phyloP scores from a whole-genome alignment of 805 yeast species.

The Cyberlindnera saturnus region DNA sequence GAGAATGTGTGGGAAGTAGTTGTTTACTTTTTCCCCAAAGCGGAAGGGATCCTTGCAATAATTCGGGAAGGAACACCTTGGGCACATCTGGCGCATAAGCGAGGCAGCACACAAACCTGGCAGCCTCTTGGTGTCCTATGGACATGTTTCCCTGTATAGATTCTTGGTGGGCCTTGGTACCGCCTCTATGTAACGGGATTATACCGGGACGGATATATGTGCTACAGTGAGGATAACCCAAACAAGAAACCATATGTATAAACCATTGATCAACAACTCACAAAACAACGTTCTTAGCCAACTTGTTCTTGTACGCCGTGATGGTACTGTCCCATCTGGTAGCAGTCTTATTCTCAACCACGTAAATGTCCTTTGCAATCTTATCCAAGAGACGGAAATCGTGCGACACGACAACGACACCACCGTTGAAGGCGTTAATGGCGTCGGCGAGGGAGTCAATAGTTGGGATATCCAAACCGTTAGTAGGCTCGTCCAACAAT shows the following conservation, averaged over 20 bases:
- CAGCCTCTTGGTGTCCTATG: too few relatives aligned
- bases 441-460: conserved; percentile 98
- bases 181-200: too few relatives aligned
- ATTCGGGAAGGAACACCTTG: too few relatives aligned
- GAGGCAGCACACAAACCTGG: too few relatives aligned
- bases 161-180: too few relatives aligned
- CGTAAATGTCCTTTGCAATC: conserved; percentile 95
- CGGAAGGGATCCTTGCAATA: too few relatives aligned
- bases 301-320: conserved; percentile 85
- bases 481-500: conserved; percentile 97
- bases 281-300: conserved; percentile 86
- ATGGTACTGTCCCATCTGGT: conserved; percentile 95
- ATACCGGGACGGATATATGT: too few relatives aligned
- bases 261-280: conserved; percentile 23
- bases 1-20: too few relatives aligned
- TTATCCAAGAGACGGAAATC: conserved; percentile 97
- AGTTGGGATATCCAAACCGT: conserved; percentile 97
- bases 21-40: too few relatives aligned
- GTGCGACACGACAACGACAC: conserved; percentile 97
- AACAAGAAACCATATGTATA: not conserved
- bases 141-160: too few relatives aligned
- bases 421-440: conserved; percentile 90
- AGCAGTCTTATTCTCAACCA: conserved; percentile 92
- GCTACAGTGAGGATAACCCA: not conserved
- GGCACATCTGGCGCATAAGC: too few relatives aligned